A percentile compares a stretch with the other conserved stretches of the same genome.
Evolutionary conservation across 768 basidiomycete genomes (phyloP).

Genomic region (Lactarius hatsudake): DNA sequence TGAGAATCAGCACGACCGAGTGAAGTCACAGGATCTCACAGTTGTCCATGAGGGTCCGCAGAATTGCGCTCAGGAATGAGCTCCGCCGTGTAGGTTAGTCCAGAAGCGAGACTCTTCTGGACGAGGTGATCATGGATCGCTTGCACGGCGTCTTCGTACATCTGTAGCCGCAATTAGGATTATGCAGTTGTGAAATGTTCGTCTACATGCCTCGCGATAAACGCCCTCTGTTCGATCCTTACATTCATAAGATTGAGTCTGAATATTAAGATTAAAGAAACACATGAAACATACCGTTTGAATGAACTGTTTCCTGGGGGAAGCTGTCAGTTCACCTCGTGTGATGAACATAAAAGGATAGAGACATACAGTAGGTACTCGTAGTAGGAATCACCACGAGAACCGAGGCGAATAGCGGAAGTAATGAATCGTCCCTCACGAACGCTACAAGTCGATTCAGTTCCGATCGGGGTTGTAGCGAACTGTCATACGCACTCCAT

Average conservation of each 20-base stretch:
- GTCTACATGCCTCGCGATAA: slow-evolving; percentile 63
- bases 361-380: slow-evolving; percentile 75
- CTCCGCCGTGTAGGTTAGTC: slow-evolving; percentile 79
- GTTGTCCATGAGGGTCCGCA: slow-evolving; percentile 28
- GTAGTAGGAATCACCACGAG: slow-evolving; percentile 91
- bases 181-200: background rate
- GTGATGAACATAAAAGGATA: slow-evolving; percentile 9
- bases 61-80: slow-evolving; percentile 55
- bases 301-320: slow-evolving; percentile 64
- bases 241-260: slow-evolving; percentile 16
- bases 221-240: slow-evolving; percentile 71
- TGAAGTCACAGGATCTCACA: slow-evolving; percentile 34
- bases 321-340: slow-evolving; percentile 19
- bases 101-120: slow-evolving; percentile 53
- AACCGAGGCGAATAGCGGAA: slow-evolving; percentile 83
- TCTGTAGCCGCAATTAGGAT: slow-evolving; percentile 43
- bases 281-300: slow-evolving; percentile 50
- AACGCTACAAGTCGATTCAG: slow-evolving; percentile 38
- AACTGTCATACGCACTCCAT: slow-evolving; percentile 52
- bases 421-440: slow-evolving; percentile 52
- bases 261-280: background rate
- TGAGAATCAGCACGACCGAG: background rate
- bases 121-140: slow-evolving; percentile 77
- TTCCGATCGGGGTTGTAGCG: background rate
- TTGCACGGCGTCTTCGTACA: slow-evolving; percentile 86